Evolutionary conservation across 2,329 filamentous ascomycete species (phyloP).

Genomic region (Penicillium janthinellum): DNA sequence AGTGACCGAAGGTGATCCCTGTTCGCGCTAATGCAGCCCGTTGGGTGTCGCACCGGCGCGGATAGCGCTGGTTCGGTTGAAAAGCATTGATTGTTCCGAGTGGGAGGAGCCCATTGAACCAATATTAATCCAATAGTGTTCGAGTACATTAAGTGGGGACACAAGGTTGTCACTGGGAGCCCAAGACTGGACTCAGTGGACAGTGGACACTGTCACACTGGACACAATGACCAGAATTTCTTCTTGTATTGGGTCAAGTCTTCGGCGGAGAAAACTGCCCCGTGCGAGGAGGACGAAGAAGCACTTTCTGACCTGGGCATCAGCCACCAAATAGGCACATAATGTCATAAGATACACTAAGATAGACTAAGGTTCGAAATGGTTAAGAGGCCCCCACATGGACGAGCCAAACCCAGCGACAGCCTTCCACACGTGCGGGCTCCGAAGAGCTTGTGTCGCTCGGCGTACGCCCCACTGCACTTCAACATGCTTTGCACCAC

Average conservation of each 20-base stretch:
- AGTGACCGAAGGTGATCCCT: conserved; percentile 6
- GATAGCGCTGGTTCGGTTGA: not conserved
- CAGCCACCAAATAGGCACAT: not conserved
- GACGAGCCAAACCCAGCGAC: conserved; percentile 12
- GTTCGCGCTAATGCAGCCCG: conserved; percentile 10
- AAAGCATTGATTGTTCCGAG: not conserved
- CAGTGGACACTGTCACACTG: too few species aligned
- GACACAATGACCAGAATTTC: not conserved
- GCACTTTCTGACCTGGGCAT: not conserved
- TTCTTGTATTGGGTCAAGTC: not conserved
- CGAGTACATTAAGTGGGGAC: not conserved
- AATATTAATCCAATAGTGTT: not conserved
- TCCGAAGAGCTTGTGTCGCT: conserved; percentile 13
- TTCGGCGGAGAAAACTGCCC: not conserved
- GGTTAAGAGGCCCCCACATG: not conserved
- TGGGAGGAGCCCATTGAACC: not conserved
- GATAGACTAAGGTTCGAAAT: not conserved
- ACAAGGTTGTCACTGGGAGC: not conserved
- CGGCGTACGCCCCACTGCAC: conserved; percentile 9
- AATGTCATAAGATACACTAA: not conserved
- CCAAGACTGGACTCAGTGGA: not conserved
- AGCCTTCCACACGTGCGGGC: conserved; percentile 22
- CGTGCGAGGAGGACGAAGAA: not conserved
- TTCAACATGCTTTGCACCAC: conserved; percentile 4
- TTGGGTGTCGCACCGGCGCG: not conserved